These are phyloP conservation scores for Stemphylium lycopersici DNA, from an alignment of 2,329 filamentous ascomycete species.

Conservation along the genomic window DNA sequence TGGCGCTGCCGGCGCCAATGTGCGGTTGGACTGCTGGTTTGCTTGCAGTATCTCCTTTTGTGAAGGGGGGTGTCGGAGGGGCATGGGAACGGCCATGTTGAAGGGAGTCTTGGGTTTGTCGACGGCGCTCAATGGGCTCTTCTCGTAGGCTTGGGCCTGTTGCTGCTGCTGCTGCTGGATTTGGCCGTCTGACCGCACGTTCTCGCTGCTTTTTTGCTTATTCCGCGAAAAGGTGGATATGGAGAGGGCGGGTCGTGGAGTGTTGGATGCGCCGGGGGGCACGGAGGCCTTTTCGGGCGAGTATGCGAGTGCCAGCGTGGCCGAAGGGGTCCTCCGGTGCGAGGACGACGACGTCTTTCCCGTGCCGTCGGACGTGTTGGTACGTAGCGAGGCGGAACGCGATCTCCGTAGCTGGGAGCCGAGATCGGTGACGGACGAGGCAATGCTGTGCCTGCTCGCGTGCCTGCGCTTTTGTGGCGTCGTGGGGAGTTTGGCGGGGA, in stretches of 20 bases:
- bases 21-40: conserved; percentile 27
- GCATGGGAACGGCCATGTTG: conserved; percentile 36
- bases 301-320: conserved; percentile 44
- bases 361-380: conserved; percentile 40
- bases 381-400: conserved; percentile 51
- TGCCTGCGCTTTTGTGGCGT: conserved; percentile 39
- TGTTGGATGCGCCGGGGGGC: conserved; percentile 17
- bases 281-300: conserved; percentile 44
- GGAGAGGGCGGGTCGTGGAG: conserved; percentile 46
- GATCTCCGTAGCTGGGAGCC: conserved; percentile 48
- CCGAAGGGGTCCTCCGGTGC: conserved; percentile 43
- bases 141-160: conserved; percentile 30
- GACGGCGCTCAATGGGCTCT: conserved; percentile 40
- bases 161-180: neutral
- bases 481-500: conserved; percentile 21
- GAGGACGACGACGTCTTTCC: conserved; percentile 39
- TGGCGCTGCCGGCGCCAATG: conserved; percentile 36
- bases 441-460: conserved; percentile 42
- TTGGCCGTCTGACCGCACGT: conserved; percentile 29
- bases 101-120: conserved; percentile 46
- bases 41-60: conserved; percentile 38
- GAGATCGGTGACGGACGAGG: conserved; percentile 46
- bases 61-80: conserved; percentile 32
- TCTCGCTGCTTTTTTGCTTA: conserved; percentile 47
- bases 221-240: conserved; percentile 46